These are phyloP conservation scores for Phytophthora syringae DNA, from an alignment of 352 stramenopile species.

Conservation along the genomic window DNA sequence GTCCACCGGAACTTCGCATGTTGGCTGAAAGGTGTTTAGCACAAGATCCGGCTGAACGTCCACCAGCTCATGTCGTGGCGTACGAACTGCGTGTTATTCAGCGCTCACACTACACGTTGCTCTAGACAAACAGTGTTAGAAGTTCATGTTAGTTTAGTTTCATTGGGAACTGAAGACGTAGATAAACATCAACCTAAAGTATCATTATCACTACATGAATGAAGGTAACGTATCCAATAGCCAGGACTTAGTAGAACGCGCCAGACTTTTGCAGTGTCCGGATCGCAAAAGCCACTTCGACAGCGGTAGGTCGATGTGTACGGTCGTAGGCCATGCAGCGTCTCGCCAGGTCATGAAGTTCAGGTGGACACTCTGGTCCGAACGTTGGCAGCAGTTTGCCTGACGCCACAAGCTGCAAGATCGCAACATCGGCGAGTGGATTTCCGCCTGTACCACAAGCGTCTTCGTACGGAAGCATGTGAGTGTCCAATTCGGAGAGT, in stretches of 20 bases:
- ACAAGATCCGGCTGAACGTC: conserved; percentile 41
- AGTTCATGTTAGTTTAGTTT: conserved; percentile 9
- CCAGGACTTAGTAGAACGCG: conserved; percentile 25
- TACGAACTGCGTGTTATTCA: conserved; percentile 48
- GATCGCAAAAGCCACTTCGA: conserved; percentile 57
- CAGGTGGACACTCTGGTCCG: conserved; percentile 41
- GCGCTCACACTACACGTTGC: conserved; percentile 35
- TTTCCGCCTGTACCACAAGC: conserved; percentile 33
- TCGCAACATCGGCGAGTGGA: conserved; percentile 46
- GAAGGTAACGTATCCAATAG: too few relatives aligned
- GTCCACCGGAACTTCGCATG: conserved; percentile 40
- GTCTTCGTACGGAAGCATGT: conserved; percentile 62
- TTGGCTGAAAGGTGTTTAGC: conserved; percentile 44
- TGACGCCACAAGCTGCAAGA: conserved; percentile 60
- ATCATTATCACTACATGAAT: conserved; percentile 15
- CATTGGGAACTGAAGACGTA: background rate
- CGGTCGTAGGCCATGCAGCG: conserved; percentile 50
- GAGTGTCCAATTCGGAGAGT: conserved; percentile 67
- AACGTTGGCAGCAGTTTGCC: conserved; percentile 56
- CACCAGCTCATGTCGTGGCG: conserved; percentile 48
- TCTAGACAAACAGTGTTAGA: conserved; percentile 12
- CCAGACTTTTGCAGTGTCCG: conserved; percentile 48
- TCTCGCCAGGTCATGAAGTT: conserved; percentile 43
- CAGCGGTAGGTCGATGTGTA: conserved; percentile 47
- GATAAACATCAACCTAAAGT: conserved; percentile 18